Base-by-base conservation (phyloP, 2,329 filamentous ascomycete genomes). In the Hymenoscyphus salicellus region DNA sequence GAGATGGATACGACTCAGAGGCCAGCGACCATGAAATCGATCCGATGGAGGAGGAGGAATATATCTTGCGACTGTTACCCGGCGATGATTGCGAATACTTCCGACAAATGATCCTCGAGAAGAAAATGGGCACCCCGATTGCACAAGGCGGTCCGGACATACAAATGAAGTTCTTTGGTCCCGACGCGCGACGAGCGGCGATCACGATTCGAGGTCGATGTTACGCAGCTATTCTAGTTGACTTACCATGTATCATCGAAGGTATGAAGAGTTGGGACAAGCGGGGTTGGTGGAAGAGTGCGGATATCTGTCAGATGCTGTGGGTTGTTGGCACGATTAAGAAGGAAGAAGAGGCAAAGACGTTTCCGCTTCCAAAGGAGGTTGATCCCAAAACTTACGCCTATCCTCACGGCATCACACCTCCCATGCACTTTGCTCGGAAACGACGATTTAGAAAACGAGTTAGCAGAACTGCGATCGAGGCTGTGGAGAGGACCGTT, bases 1-100 rank as follows among this genome's bases (percentile, higher is more conserved):
- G 95, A 60, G 92, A 96, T 63, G 95, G 94, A 7, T 99, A 98
- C 78, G 95, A 99, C 76, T 97, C 93, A 2, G 95, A 98, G 77
- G 92, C 93, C 14, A 95, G 93, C 63, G 95, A 98, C 74, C 87
- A 89, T 16, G 95, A 99, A 77, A 78, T 81, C 10, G 95, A 99
- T 73, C 95, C 95, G 0, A 84, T 90, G 0, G 91, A 96, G 66
- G 94, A 98, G 77, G 90, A 94, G 73, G 89, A 96, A 69, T 92
- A 98, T 70, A 83, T 99, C 8, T 78, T 99, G 66, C 91, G 95
- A 65, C 97, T 97, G 90, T 77, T 88, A 62, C 91, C 93, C 0
- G 93, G 93, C 0, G 86, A 90, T 33, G 91, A 97, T 77, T 91
- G 90, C 75, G 91, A 97, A 28, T 93, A 94, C 72, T 79, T 99